Conservation (phyloP, 176 grass and related monocot genomes). For the Triticum turgidum region DNA sequence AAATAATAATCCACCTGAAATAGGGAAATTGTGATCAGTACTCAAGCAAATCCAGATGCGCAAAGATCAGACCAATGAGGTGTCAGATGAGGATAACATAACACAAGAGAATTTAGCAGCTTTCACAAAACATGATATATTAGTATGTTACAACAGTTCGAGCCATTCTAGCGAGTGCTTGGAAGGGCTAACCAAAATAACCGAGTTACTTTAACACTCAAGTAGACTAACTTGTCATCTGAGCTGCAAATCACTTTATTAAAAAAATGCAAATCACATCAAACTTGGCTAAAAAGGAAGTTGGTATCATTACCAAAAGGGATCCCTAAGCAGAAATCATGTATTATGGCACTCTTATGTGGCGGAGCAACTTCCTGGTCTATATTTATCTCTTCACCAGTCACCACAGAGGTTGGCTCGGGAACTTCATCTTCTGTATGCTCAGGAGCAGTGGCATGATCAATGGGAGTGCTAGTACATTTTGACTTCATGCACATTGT, state of each 20-base stretch:
- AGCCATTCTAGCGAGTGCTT: background rate
- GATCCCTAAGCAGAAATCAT: conserved; percentile 96
- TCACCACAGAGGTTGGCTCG: conserved; percentile 25
- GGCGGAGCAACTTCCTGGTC: conserved; percentile 41
- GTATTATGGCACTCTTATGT: conserved; percentile 76
- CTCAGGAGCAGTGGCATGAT: conserved; percentile 26
- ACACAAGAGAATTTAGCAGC: background rate
- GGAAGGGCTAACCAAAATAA: conserved; percentile 13
- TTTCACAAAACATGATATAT: background rate
- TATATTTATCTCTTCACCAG: conserved; percentile 28
- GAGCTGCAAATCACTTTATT: conserved; percentile 2
- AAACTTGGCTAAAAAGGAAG: conserved; percentile 10
- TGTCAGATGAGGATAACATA: conserved; percentile 7
- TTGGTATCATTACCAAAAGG: conserved; percentile 71
- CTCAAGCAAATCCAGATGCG: background rate
- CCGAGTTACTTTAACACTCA: background rate
- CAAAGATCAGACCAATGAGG: background rate
- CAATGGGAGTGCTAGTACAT: conserved; percentile 42
- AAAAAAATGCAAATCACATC: background rate
- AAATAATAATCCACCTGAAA: conserved; percentile 72
- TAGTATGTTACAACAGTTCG: background rate
- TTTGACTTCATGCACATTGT: conserved; percentile 51
- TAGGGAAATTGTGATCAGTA: conserved; percentile 14
- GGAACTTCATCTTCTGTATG: conserved; percentile 49
- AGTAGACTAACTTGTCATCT: background rate